Evolutionary conservation across 768 basidiomycete genomes (phyloP), one percentile per base, ranked within the genome.

Genomic region (Boletus sp.): DNA sequence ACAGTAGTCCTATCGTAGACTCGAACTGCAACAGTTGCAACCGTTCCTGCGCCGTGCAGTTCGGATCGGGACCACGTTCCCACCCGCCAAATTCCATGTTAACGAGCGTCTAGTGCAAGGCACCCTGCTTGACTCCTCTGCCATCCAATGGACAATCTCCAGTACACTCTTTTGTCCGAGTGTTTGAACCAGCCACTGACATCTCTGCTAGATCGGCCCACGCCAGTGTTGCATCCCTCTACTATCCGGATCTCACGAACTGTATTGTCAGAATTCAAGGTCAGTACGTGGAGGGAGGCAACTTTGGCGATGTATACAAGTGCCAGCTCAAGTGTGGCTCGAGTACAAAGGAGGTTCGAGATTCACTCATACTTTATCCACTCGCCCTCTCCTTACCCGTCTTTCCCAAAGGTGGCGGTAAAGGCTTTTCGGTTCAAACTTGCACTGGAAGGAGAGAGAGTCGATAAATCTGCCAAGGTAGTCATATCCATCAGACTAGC

Each of bases 341-440:
- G 38, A 38, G 38, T 25, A 41, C 37, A n/a, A 29, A 1, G 21
- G 50, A 53, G 51, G 50, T 55, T 21, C 25, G 50, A 23, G 32
- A n/a, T 11, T 30, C 11, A 11, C 7, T 41, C 38, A 14, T 10
- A 23, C 7, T n/a, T 19, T 13, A 7, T 34, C 21, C 29, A 37
- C 10, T 3, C 25, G 25, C 25, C 25, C 15, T 33, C n/a, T 42
- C 15, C 21, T 40, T 7, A 39, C 30, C 30, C 27, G 19, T 40
- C n/a, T n/a, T n/a, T 21, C 19, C 15, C 25, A 52, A 30, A 55
- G 61, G 61, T 63, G 21, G 61, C 61, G 19, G 61, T 63, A 10
- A 63, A 63, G 35, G 61, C 57, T 4, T 51, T 63, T 34, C 53
- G 51, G 37, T 63, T 62, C 54, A 47, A 37, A 7, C 3, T 61